These are phyloP conservation scores for Penicillium griseofulvum DNA, from an alignment of 2,329 filamentous ascomycete species.

Conservation along the genomic window DNA sequence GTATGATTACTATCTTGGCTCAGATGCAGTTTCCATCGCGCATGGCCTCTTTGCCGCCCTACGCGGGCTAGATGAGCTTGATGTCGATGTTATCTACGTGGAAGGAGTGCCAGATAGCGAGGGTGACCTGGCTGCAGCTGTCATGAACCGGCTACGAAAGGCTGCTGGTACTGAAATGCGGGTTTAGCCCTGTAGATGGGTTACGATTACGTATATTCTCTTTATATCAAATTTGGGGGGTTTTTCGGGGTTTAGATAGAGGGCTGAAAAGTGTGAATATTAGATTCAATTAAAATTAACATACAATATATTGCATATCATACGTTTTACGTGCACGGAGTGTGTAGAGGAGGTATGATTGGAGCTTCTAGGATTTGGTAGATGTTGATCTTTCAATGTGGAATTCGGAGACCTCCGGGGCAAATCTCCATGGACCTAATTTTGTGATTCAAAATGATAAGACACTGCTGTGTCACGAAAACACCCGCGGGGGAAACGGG, in stretches of 20 bases:
- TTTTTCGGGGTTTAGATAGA: neutral
- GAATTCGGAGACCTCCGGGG: constrained; percentile 15
- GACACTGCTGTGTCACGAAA: neutral
- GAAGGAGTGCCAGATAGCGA: constrained; percentile 74
- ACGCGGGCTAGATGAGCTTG: constrained; percentile 74
- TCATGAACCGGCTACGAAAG: constrained; percentile 81
- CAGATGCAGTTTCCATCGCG: constrained; percentile 70
- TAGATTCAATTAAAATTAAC: neutral
- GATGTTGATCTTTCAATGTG: neutral
- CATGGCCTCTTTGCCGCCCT: constrained; percentile 84
- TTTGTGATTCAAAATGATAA: neutral
- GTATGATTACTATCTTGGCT: constrained; percentile 72
- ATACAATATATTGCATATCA: neutral
- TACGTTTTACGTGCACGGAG: neutral
- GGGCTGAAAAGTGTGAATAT: constrained; percentile 1
- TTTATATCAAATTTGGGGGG: neutral
- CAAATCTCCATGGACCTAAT: constrained; percentile 5
- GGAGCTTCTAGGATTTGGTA: constrained; percentile 3
- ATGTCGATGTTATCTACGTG: constrained; percentile 81
- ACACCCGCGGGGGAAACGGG: constrained; percentile 1
- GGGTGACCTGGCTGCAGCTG: constrained; percentile 78
- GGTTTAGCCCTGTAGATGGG: constrained; percentile 36
- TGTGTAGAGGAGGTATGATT: neutral
- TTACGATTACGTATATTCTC: constrained; percentile 6
- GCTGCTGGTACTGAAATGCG: constrained; percentile 61